Evolutionary conservation across 371 early-diverging fungal species (phyloP), one percentile per base, ranked within the genome.

Genomic region (Polyrhizophydium stewartii): DNA sequence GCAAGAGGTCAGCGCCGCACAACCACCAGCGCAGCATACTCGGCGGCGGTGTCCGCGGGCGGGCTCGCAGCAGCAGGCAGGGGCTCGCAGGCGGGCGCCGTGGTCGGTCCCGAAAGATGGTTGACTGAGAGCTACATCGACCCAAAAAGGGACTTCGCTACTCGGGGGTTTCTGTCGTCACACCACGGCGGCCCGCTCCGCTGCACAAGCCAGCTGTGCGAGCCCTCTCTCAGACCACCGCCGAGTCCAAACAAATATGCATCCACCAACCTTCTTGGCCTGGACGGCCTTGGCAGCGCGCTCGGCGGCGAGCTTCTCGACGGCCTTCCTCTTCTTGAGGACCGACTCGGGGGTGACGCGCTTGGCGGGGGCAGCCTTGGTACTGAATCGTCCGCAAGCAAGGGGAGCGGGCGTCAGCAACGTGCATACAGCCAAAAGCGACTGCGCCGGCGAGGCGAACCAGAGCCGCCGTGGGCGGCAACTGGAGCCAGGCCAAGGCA

Each of bases 241-340:
- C 19, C 31, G 5, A 19, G 19, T 52, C 41, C 38, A 43, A 43
- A 37, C 46, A 55, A 46, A 19, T 13, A 61, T n/a, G 21, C 35
- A 33, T 28, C 50, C 32, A 60, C 62, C 74, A 82, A 87, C 92
- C 88, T 87, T 87, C 71, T 85, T 84, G 76, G 85, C 80, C 73
- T 87, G 79, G 51, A 79, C 84, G 65, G 82, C 83, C 52, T 79
- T 77, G 53, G 74, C 82, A 49, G 83, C 86, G 72, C 85, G 81
- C 70, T 88, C 87, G 60, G 87, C 90, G 64, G 87, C 85, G 59
- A 86, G 69, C 87, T 94, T 91, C 68, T 92, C 91, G 67, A 84
- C 79, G 71, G 87, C 72, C 87, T 93, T 93, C 73, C 92, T 87
- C 92, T 96, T 95, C 89, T 96, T 97, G 78, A 97, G 85, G 69